Percentiles rank a stretch among this genome's conserved stretches.
These are phyloP conservation scores for Diplosphaera chodatii DNA, from an alignment of 139 green algal genomes.

Conservation along the genomic window DNA sequence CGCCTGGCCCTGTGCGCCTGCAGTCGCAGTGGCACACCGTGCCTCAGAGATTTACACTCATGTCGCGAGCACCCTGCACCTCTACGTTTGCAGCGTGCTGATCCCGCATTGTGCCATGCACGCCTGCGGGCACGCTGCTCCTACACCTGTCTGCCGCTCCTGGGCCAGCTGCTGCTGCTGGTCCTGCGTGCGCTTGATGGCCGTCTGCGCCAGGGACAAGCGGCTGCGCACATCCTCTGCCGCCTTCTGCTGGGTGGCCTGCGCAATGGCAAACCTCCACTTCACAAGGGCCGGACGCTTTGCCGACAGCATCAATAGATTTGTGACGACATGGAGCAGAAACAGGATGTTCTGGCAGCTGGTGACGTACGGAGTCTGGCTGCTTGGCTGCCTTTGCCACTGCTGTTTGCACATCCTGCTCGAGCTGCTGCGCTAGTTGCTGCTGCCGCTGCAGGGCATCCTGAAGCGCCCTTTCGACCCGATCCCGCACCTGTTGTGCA, in stretches of 20 bases:
- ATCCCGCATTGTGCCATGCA: too few species aligned
- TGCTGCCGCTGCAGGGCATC: neutral
- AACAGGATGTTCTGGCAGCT: too few species aligned
- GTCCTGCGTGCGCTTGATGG: conserved; percentile 6
- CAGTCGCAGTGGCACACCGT: too few species aligned
- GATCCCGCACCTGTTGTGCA: neutral
- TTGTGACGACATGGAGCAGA: too few species aligned
- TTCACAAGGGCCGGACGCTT: too few species aligned
- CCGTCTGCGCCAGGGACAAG: conserved; percentile 12
- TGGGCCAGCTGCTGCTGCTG: conserved; percentile 10
- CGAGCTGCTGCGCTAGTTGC: neutral
- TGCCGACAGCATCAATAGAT: too few species aligned
- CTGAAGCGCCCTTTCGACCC: neutral
- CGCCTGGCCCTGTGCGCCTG: too few species aligned
- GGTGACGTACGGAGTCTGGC: neutral
- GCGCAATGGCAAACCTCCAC: neutral
- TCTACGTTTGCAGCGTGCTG: too few species aligned
- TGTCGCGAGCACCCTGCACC: too few species aligned
- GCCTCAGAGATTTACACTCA: too few species aligned
- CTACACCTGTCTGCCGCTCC: conserved; percentile 13
- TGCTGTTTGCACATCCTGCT: neutral
- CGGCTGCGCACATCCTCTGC: conserved; percentile 13
- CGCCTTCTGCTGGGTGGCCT: neutral
- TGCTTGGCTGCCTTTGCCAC: conserved; percentile 7
- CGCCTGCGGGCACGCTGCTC: conserved; percentile 17